A percentile compares a stretch with the other conserved stretches of the same genome.
phyloP scores from a whole-genome alignment of 371 early-diverging fungal species.

The Paramicrosporidium saccamoebae region DNA sequence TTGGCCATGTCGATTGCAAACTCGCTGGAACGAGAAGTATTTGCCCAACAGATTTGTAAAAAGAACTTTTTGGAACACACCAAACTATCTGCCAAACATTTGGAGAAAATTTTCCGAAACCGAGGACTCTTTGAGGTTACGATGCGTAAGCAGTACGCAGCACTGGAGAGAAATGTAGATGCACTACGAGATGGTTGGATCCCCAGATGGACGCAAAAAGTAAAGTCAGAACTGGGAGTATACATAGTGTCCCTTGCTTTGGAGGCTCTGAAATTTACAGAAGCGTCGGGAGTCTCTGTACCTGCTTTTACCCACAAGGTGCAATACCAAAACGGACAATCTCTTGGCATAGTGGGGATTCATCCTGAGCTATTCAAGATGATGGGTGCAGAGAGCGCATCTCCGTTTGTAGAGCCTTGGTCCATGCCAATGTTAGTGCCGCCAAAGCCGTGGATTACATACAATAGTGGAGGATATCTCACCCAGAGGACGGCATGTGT shows the following conservation, averaged over 20 bases:
- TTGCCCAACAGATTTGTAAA: constrained; percentile 29
- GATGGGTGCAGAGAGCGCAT: constrained; percentile 19
- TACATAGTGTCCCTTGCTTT: constrained; percentile 17
- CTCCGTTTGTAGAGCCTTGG: constrained; percentile 27
- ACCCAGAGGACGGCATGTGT: constrained; percentile 25
- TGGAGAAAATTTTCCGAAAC: constrained; percentile 18
- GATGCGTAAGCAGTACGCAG: constrained; percentile 22
- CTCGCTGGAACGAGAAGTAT: constrained; percentile 47
- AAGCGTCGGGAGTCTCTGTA: constrained; percentile 11
- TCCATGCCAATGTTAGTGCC: constrained; percentile 74
- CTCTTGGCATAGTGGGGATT: constrained; percentile 30
- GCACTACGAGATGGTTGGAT: constrained; percentile 10
- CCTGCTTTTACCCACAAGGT: constrained; percentile 53
- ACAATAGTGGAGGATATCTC: constrained; percentile 65
- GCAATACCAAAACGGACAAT: constrained; percentile 17
- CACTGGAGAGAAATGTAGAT: constrained; percentile 10
- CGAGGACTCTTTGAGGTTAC: constrained; percentile 42
- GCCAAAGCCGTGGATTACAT: constrained; percentile 74
- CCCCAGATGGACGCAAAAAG: constrained; percentile 11
- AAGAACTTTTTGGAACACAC: constrained; percentile 19
- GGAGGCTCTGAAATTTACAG: constrained; percentile 29
- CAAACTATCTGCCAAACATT: constrained; percentile 8
- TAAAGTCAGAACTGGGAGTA: constrained; percentile 8
- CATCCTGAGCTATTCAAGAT: constrained; percentile 28
- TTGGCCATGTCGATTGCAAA: constrained; percentile 29